A percentile compares a stretch with the other conserved stretches of the same genome.
Conservation (phyloP, 1,284 basidiomycete species). For the Inonotus hispidus region DNA sequence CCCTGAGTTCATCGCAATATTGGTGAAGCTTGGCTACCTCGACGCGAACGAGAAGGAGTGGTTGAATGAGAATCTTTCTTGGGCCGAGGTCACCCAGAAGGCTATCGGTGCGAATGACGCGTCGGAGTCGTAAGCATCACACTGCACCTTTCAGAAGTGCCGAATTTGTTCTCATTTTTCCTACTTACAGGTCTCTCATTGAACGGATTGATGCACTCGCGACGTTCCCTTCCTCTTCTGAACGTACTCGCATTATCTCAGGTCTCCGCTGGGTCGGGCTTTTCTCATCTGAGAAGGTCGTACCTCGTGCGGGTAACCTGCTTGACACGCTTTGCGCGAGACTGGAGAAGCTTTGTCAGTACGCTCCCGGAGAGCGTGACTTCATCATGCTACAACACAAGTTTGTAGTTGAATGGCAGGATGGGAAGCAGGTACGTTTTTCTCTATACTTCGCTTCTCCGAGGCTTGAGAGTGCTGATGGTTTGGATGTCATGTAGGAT, state of each 20-base stretch:
- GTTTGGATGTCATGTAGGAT: conserved; percentile 43
- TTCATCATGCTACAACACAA: conserved; percentile 98
- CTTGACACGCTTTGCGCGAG: conserved; percentile 93
- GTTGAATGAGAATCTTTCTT: conserved; percentile 70
- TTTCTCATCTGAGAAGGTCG: conserved; percentile 69
- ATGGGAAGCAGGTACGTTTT: conserved; percentile 60
- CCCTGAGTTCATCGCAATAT: conserved; percentile 91
- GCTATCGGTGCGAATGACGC: conserved; percentile 70
- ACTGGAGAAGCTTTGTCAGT: conserved; percentile 90
- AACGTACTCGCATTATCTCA: conserved; percentile 74
- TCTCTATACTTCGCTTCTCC: neutral
- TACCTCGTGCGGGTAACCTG: conserved; percentile 70
- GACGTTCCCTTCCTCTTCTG: conserved; percentile 66
- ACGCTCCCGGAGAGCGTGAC: conserved; percentile 88
- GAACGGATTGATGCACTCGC: conserved; percentile 66
- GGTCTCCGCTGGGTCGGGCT: conserved; percentile 94
- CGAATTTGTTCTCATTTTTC: neutral
- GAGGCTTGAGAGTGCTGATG: neutral
- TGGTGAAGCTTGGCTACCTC: conserved; percentile 89
- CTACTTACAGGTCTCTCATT: conserved; percentile 47
- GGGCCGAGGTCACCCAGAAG: conserved; percentile 80
- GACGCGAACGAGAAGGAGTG: conserved; percentile 75
- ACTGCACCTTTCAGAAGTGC: neutral
- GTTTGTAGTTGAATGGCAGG: conserved; percentile 83
- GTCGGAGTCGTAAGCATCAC: conserved; percentile 54